phyloP scores from a whole-genome alignment of 495 filamentous ascomycete species.

The Margaritispora aquatica region DNA sequence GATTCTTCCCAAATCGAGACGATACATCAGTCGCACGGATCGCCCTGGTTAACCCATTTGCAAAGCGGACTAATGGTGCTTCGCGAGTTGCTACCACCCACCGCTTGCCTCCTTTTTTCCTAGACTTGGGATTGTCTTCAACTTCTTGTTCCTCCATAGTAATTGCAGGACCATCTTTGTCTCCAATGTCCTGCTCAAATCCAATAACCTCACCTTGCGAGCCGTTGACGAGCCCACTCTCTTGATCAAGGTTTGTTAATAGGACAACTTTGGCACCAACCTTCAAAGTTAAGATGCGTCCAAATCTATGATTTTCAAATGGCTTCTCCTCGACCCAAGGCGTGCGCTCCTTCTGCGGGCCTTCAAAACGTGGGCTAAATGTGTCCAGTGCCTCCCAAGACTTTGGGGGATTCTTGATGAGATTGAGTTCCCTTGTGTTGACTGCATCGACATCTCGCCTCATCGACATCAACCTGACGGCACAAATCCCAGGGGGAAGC shows the following conservation, averaged over 20 bases:
- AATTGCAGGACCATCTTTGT: background rate
- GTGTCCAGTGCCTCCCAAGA: conserved; percentile 12
- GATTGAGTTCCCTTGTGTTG: conserved; percentile 6
- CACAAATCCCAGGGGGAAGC: background rate
- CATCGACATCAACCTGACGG: conserved; percentile 13
- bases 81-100: background rate
- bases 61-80: conserved; percentile 32
- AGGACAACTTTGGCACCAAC: conserved; percentile 39
- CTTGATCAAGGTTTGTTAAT: conserved; percentile 34
- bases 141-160: background rate
- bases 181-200: conserved; percentile 22
- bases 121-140: background rate
- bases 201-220: conserved; percentile 40
- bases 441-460: conserved; percentile 1
- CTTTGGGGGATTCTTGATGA: background rate
- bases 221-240: conserved; percentile 39
- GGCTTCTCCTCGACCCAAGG: background rate
- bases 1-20: background rate
- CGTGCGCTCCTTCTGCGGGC: background rate
- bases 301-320: conserved; percentile 25
- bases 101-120: background rate
- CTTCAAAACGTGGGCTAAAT: background rate
- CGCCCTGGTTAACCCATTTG: conserved; percentile 12
- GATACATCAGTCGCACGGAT: conserved; percentile 10
- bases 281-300: conserved; percentile 31